Percentiles rank a stretch among this genome's conserved stretches.
Evolutionary conservation across 2,329 filamentous ascomycete species (phyloP).

Genomic region (Daldinia sp.): DNA sequence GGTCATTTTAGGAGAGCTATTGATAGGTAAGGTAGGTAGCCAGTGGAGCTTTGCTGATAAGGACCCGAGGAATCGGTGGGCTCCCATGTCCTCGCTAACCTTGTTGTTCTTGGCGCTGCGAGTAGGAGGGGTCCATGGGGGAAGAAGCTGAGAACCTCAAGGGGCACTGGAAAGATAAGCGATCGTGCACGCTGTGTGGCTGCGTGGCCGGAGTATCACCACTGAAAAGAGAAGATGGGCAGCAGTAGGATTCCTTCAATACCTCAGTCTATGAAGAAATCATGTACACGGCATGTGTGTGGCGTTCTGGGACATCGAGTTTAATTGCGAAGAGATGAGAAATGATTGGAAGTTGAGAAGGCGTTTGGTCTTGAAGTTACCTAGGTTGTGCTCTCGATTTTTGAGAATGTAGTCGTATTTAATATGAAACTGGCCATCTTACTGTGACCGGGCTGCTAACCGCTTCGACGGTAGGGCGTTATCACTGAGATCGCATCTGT

Average conservation of each 20-base stretch:
- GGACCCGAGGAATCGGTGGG: conserved; percentile 34
- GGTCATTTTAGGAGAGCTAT: conserved; percentile 7
- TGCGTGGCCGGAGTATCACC: conserved; percentile 37
- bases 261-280: conserved; percentile 23
- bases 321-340: conserved; percentile 22
- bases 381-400: neutral
- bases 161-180: neutral
- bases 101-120: conserved; percentile 33
- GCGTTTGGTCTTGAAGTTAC: conserved; percentile 8
- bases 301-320: conserved; percentile 5
- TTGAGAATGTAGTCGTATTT: conserved; percentile 13
- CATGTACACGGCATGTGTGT: conserved; percentile 1
- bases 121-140: conserved; percentile 23
- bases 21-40: conserved; percentile 1
- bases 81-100: conserved; percentile 12
- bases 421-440: conserved; percentile 20
- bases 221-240: conserved; percentile 30
- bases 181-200: conserved; percentile 18
- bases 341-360: neutral
- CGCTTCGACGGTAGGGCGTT: neutral
- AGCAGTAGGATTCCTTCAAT: conserved; percentile 26
- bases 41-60: conserved; percentile 43
- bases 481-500: neutral
- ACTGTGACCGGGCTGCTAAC: neutral
- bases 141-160: neutral